A percentile compares a stretch with the other conserved stretches of the same genome.
Conservation (phyloP, 2,329 filamentous ascomycete species). For the Fusarium coffeatum region DNA sequence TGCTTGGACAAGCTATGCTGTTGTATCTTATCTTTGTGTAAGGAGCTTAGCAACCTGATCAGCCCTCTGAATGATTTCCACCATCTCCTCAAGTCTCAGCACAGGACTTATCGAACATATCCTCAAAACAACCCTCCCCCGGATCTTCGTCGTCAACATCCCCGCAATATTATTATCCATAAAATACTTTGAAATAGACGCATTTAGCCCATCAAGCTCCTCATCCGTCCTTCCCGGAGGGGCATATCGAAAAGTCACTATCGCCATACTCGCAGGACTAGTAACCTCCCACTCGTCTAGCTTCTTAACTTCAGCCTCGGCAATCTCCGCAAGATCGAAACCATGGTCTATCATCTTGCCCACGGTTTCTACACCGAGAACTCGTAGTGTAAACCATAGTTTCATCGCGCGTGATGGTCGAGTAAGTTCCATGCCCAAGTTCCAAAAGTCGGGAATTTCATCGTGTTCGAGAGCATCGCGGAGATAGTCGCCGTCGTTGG, state of each 20-base stretch:
- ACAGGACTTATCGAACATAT: constrained; percentile 18
- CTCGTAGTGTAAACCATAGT: constrained; percentile 15
- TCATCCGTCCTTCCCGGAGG: background rate
- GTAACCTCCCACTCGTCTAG: background rate
- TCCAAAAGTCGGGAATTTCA: constrained; percentile 24
- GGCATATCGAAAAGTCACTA: constrained; percentile 20
- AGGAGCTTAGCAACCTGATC: background rate
- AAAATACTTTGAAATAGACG: background rate
- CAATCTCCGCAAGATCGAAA: background rate
- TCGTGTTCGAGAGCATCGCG: constrained; percentile 21
- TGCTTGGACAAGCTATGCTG: background rate
- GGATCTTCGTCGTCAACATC: constrained; percentile 13
- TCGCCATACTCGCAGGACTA: constrained; percentile 22
- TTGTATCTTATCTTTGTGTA: background rate
- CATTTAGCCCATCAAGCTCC: constrained; percentile 4
- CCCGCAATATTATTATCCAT: background rate
- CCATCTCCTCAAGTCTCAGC: background rate
- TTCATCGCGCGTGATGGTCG: constrained; percentile 14
- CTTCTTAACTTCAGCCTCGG: background rate
- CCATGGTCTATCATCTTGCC: constrained; percentile 13
- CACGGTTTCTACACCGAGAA: constrained; percentile 3
- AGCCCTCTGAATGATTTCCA: background rate
- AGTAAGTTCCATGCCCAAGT: constrained; percentile 14
- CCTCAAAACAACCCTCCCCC: background rate
- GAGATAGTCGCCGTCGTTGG: constrained; percentile 18